Evolutionary conservation across 2,329 filamentous ascomycete species (phyloP).

Genomic region (Exophiala lecanii-corni): DNA sequence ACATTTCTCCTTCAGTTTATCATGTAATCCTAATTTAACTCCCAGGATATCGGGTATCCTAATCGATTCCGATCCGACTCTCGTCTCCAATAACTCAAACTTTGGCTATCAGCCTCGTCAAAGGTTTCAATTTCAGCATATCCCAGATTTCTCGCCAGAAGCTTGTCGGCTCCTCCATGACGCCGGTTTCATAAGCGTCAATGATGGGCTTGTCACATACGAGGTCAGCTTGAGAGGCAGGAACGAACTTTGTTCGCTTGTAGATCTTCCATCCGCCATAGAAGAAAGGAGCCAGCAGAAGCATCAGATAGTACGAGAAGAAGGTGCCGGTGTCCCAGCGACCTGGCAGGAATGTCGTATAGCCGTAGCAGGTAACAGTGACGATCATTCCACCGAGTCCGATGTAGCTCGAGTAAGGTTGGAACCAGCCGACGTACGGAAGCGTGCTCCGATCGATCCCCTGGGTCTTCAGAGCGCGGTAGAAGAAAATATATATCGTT

Average conservation of each 20-base stretch:
- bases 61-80: too few species aligned
- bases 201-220: constrained; percentile 57
- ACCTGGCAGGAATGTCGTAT: constrained; percentile 66
- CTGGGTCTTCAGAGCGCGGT: constrained; percentile 48
- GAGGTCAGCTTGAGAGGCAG: constrained; percentile 54
- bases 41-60: too few species aligned
- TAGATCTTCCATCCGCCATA: constrained; percentile 28
- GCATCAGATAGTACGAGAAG: constrained; percentile 51
- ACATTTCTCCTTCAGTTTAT: too few species aligned
- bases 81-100: too few species aligned
- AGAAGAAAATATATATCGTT: constrained; percentile 51
- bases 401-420: constrained; percentile 64
- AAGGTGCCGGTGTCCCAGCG: constrained; percentile 65
- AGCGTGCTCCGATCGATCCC: constrained; percentile 49
- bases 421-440: constrained; percentile 59
- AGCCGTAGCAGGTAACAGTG: constrained; percentile 68
- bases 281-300: too few species aligned
- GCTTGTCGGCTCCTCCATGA: constrained; percentile 45
- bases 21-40: too few species aligned
- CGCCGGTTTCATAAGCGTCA: constrained; percentile 54
- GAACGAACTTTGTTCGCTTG: constrained; percentile 54
- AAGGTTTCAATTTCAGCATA: too few species aligned
- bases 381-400: constrained; percentile 53
- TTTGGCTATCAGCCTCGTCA: too few species aligned
- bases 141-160: constrained; percentile 58